Evolutionary conservation across 305 asterid genomes (phyloP).

Genomic region (Petunia hybrid): DNA sequence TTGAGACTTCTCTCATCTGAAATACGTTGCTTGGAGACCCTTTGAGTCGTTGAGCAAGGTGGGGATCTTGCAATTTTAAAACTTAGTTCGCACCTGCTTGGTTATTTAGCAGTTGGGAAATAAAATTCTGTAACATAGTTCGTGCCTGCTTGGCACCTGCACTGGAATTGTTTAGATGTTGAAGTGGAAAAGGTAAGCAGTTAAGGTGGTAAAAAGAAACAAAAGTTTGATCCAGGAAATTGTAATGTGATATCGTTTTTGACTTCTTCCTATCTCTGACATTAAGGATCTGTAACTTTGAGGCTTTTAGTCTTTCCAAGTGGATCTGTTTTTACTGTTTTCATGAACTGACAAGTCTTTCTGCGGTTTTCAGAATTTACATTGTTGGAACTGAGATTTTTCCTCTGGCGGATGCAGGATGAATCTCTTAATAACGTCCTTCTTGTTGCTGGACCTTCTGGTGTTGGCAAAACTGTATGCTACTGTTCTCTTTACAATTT

Average conservation of each 20-base stretch:
- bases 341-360: slow-evolving; percentile 10
- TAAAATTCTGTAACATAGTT: not conserved
- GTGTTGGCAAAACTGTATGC: slow-evolving; percentile 97
- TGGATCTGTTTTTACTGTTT: not conserved
- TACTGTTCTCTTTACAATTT: slow-evolving; percentile 14
- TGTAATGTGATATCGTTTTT: slow-evolving; percentile 3
- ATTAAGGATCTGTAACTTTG: not conserved
- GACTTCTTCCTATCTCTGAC: not conserved
- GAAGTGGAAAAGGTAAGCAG: slow-evolving; percentile 1
- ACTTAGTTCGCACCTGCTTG: not conserved
- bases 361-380: slow-evolving; percentile 21
- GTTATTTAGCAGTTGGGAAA: not conserved
- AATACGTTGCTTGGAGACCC: not conserved
- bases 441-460: slow-evolving; percentile 88
- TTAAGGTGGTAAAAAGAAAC: not conserved
- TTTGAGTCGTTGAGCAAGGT: not conserved
- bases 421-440: slow-evolving; percentile 57
- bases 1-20: not conserved
- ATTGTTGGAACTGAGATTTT: slow-evolving; percentile 5
- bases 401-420: slow-evolving; percentile 56
- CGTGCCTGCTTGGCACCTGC: not conserved
- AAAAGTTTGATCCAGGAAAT: slow-evolving; percentile 10
- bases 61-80: not conserved
- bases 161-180: slow-evolving; percentile 16
- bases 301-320: slow-evolving; percentile 1